A percentile compares a stretch with the other conserved stretches of the same genome.
phyloP scores from a whole-genome alignment of 495 filamentous ascomycete genomes.

The Lepidopterella palustris region DNA sequence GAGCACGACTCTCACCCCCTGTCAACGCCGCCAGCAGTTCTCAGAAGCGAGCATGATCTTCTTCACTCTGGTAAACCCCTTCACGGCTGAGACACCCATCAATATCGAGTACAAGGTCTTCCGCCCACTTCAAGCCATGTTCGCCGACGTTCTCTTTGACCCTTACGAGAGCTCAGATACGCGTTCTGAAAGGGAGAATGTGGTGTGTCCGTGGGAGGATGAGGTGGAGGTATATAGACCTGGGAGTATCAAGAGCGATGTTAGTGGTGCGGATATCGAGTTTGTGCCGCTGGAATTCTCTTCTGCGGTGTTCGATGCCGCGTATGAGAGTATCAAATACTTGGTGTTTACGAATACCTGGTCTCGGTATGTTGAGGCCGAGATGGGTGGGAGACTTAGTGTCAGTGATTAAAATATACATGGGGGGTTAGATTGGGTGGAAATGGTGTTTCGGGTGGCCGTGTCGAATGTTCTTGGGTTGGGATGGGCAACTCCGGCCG shows the following conservation, averaged over 20 bases:
- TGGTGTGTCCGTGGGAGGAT: constrained; percentile 27
- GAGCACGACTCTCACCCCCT: constrained; percentile 12
- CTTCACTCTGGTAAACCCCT: constrained; percentile 30
- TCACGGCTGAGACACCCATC: constrained; percentile 33
- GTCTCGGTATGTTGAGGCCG: constrained; percentile 27
- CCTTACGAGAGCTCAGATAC: constrained; percentile 13
- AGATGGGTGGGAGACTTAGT: no score
- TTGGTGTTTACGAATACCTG: constrained; percentile 36
- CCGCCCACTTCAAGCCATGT: constrained; percentile 20
- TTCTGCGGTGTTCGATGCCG: constrained; percentile 29
- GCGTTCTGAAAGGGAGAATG: constrained; percentile 12
- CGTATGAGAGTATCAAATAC: constrained; percentile 32
- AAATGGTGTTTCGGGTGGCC: no score
- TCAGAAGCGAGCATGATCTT: constrained; percentile 33
- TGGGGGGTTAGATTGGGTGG: no score
- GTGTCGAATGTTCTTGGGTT: no score
- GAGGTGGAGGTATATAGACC: constrained; percentile 4
- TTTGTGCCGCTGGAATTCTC: constrained; percentile 25
- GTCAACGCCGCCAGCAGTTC: constrained; percentile 26
- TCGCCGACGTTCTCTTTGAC: constrained; percentile 21
- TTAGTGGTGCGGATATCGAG: constrained; percentile 3
- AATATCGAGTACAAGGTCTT: constrained; percentile 34
- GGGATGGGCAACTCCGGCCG: no score
- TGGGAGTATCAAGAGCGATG: constrained; percentile 14
- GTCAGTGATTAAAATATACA: no score